Conservation (phyloP, 1,284 basidiomycete species). For the Malassezia cuniculi region DNA sequence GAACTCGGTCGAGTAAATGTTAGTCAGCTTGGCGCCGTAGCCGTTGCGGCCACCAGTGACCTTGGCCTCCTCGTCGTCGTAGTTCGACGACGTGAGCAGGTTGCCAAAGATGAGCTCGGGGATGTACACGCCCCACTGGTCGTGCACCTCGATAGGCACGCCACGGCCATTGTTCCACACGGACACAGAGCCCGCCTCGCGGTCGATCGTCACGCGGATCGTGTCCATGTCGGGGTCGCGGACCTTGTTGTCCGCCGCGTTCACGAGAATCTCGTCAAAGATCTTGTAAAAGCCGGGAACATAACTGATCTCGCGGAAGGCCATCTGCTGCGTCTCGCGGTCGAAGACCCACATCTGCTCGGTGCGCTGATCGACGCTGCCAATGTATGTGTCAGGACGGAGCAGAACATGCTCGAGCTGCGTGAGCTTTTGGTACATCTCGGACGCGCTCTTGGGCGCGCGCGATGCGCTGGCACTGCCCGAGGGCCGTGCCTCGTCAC, state of each 20-base stretch:
- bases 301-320: constrained; percentile 61
- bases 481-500: neutral
- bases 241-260: constrained; percentile 96
- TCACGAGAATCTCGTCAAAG: constrained; percentile 96
- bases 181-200: constrained; percentile 71
- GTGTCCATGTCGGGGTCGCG: constrained; percentile 40
- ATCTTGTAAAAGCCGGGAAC: constrained; percentile 99
- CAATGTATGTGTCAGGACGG: constrained; percentile 96
- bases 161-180: constrained; percentile 93
- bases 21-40: constrained; percentile 89
- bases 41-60: constrained; percentile 96
- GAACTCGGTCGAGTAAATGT: constrained; percentile 96
- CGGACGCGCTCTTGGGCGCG: constrained; percentile 68
- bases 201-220: constrained; percentile 56
- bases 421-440: constrained; percentile 86
- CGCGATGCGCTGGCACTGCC: neutral
- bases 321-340: constrained; percentile 35
- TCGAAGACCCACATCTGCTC: constrained; percentile 44
- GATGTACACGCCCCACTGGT: constrained; percentile 84
- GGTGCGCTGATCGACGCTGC: constrained; percentile 41
- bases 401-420: constrained; percentile 93
- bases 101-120: constrained; percentile 97
- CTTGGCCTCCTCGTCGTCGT: constrained; percentile 98
- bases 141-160: constrained; percentile 89
- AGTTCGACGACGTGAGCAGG: constrained; percentile 88